These are phyloP conservation scores for Nemania serpens DNA, from an alignment of 2,329 filamentous ascomycete species.

Conservation along the genomic window DNA sequence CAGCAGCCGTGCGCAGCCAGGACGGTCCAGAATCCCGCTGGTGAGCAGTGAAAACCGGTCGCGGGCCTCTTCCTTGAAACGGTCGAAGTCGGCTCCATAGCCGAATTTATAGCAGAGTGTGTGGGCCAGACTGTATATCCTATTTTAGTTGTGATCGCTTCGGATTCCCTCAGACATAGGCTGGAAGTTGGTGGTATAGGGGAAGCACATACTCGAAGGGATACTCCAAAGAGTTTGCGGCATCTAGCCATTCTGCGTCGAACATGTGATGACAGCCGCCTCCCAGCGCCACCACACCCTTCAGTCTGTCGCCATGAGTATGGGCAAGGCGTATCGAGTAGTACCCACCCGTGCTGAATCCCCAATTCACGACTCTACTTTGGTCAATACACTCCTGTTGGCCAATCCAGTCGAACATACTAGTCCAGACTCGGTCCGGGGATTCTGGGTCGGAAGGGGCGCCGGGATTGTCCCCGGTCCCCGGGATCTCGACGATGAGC, in stretches of 20 bases:
- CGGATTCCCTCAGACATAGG: neutral
- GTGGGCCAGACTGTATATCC: conserved; percentile 31
- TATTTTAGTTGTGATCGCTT: neutral
- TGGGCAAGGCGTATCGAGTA: conserved; percentile 62
- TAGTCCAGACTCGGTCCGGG: conserved; percentile 59
- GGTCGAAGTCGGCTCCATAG: conserved; percentile 36
- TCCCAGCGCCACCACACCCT: conserved; percentile 57
- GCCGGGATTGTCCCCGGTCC: conserved; percentile 61
- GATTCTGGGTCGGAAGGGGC: conserved; percentile 49
- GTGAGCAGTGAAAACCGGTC: conserved; percentile 58
- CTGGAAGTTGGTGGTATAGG: neutral
- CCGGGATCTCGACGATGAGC: conserved; percentile 60
- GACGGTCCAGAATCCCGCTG: conserved; percentile 58
- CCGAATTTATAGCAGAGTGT: conserved; percentile 40
- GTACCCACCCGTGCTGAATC: conserved; percentile 62
- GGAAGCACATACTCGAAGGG: conserved; percentile 54
- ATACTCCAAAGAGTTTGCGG: conserved; percentile 61
- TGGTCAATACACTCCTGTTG: conserved; percentile 53
- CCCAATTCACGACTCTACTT: conserved; percentile 56
- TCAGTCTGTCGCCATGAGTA: conserved; percentile 57
- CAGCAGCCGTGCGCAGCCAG: conserved; percentile 51
- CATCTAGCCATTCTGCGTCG: conserved; percentile 55
- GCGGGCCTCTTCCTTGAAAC: conserved; percentile 40
- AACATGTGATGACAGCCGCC: conserved; percentile 64
- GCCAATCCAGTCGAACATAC: conserved; percentile 59